phyloP scores from a whole-genome alignment of 2,329 filamentous ascomycete genomes.

The Diaporthe citriasiana region DNA sequence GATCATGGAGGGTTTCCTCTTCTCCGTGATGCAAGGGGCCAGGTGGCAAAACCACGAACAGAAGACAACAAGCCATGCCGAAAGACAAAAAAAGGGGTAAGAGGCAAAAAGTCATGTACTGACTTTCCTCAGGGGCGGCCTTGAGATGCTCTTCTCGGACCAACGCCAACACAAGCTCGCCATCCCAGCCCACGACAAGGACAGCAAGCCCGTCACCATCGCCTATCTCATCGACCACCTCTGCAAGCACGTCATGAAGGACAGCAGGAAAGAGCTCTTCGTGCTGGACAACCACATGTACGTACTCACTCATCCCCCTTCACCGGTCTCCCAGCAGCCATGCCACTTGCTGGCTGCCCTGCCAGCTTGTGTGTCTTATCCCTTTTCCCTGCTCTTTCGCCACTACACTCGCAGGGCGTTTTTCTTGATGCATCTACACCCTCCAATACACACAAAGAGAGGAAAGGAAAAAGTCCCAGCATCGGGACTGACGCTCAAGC shows the following conservation, averaged over 20 bases:
- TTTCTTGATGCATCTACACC: slow-evolving; percentile 11
- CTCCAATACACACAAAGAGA: neutral
- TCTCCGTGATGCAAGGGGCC: neutral
- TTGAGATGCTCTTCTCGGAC: slow-evolving; percentile 94
- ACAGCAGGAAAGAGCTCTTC: slow-evolving; percentile 88
- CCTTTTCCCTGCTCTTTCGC: slow-evolving; percentile 38
- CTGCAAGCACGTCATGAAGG: slow-evolving; percentile 86
- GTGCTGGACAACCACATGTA: slow-evolving; percentile 90
- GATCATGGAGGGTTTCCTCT: neutral
- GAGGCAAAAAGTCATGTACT: slow-evolving; percentile 28
- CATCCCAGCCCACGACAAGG: slow-evolving; percentile 73
- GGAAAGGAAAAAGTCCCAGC: neutral
- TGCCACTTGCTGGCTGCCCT: slow-evolving; percentile 4
- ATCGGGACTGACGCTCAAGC: slow-evolving; percentile 13
- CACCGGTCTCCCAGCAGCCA: neutral
- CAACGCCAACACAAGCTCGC: slow-evolving; percentile 79
- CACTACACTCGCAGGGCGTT: neutral
- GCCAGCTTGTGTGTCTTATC: slow-evolving; percentile 16
- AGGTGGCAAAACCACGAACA: neutral
- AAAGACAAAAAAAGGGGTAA: neutral
- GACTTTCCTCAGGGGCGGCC: slow-evolving; percentile 76
- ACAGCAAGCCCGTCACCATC: slow-evolving; percentile 76
- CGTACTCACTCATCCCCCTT: slow-evolving; percentile 54
- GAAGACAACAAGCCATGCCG: neutral
- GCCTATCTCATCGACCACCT: slow-evolving; percentile 84